phyloP scores from a whole-genome alignment of 2,329 filamentous ascomycete species.

The Phaeosphaeria sp. region DNA sequence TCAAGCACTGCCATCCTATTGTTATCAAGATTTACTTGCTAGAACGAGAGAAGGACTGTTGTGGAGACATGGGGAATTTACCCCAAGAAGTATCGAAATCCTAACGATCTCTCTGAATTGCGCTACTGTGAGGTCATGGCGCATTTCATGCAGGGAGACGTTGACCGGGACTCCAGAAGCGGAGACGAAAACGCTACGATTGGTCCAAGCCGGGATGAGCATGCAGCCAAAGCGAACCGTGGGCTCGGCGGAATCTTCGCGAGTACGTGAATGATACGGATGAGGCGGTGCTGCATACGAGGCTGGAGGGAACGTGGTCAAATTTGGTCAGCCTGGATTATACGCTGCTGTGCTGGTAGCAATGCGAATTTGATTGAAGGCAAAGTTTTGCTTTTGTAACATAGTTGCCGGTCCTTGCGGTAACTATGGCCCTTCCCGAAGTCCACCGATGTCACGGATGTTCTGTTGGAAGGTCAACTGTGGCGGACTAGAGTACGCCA shows the following conservation, averaged over 20 bases:
- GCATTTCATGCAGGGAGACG: slow-evolving; percentile 29
- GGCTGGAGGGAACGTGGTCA: not conserved
- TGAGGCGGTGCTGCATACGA: slow-evolving; percentile 14
- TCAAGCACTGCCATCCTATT: slow-evolving; percentile 43
- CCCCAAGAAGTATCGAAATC: slow-evolving; percentile 19
- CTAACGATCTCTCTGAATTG: slow-evolving; percentile 23
- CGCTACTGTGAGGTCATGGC: slow-evolving; percentile 34
- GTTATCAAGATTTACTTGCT: slow-evolving; percentile 1
- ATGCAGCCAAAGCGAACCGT: slow-evolving; percentile 17
- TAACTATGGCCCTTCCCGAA: not conserved
- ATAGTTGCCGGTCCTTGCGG: not conserved
- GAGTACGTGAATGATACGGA: slow-evolving; percentile 9
- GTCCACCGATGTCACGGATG: not conserved
- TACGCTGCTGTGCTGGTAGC: not conserved
- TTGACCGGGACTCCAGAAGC: slow-evolving; percentile 32
- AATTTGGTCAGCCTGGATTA: not conserved
- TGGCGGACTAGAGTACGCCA: slow-evolving; percentile 14
- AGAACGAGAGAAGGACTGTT: slow-evolving; percentile 6
- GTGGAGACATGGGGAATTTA: slow-evolving; percentile 13
- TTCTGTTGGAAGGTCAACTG: not conserved
- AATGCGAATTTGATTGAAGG: not conserved
- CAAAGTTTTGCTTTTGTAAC: not conserved
- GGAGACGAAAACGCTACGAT: slow-evolving; percentile 25
- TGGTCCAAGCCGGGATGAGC: slow-evolving; percentile 19
- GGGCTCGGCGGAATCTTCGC: slow-evolving; percentile 20